phyloP scores from a whole-genome alignment of 1,139 yeast species.

The Zygoascus hellenicus region DNA sequence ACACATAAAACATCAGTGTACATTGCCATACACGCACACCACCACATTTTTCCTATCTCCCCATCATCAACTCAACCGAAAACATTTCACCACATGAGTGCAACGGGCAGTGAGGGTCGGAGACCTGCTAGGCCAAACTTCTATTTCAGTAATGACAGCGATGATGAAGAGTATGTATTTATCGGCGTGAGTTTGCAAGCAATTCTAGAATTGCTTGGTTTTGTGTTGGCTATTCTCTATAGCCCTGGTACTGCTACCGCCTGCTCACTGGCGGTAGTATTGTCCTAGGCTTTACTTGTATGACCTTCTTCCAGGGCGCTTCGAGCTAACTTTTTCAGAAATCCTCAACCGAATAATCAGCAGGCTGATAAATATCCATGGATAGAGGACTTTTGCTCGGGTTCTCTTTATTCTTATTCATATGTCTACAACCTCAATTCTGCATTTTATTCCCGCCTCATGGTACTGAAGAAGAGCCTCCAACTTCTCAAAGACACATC shows the following conservation, averaged over 20 bases:
- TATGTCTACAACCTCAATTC: slow-evolving; percentile 79
- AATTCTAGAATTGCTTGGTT: too few relatives aligned
- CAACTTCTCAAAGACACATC: slow-evolving; percentile 55
- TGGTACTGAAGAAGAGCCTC: slow-evolving; percentile 67
- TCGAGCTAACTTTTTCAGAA: too few relatives aligned
- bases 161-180: background rate
- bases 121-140: slow-evolving; percentile 2
- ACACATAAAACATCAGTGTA: too few relatives aligned
- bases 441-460: slow-evolving; percentile 67
- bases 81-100: background rate
- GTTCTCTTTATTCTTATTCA: slow-evolving; percentile 79
- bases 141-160: background rate
- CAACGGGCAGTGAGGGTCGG: background rate
- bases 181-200: too few relatives aligned
- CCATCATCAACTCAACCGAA: background rate
- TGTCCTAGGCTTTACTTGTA: too few relatives aligned
- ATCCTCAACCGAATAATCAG: too few relatives aligned
- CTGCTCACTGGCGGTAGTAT: too few relatives aligned
- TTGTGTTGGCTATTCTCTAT: too few relatives aligned
- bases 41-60: slow-evolving; percentile 1
- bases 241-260: too few relatives aligned
- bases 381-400: slow-evolving; percentile 58
- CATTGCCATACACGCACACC: too few relatives aligned
- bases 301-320: too few relatives aligned
- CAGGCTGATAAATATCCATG: slow-evolving; percentile 9